Evolutionary conservation across 352 stramenopile species (phyloP).

Genomic region (Globisporangium recalcitrans): DNA sequence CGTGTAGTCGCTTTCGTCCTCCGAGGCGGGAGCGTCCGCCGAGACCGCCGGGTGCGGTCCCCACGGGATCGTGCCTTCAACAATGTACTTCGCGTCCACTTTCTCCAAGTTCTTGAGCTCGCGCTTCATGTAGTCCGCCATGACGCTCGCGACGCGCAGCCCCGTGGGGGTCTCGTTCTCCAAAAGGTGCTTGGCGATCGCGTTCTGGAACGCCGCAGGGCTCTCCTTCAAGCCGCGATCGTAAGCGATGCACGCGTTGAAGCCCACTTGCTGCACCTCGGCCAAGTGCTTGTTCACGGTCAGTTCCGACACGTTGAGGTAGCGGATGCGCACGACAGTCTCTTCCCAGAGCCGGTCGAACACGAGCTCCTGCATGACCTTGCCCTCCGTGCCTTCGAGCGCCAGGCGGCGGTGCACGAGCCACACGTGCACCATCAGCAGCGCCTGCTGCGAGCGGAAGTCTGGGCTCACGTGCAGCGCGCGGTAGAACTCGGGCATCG

Average conservation of each 20-base stretch:
- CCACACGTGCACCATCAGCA: slow-evolving; percentile 95
- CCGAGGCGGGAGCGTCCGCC: slow-evolving; percentile 8
- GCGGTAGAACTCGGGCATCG: slow-evolving; percentile 64
- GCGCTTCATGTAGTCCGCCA: slow-evolving; percentile 72
- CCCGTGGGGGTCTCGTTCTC: slow-evolving; percentile 57
- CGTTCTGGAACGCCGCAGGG: slow-evolving; percentile 43
- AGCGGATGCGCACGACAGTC: slow-evolving; percentile 90
- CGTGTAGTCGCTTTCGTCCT: slow-evolving; percentile 55
- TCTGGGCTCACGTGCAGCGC: slow-evolving; percentile 62
- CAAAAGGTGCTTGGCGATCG: slow-evolving; percentile 69
- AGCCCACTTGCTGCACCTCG: slow-evolving; percentile 94
- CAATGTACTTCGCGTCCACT: slow-evolving; percentile 60
- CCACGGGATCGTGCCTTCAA: slow-evolving; percentile 77
- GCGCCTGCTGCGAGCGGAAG: slow-evolving; percentile 90
- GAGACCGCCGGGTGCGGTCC: slow-evolving; percentile 25
- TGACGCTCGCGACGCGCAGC: slow-evolving; percentile 49
- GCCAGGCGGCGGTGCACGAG: slow-evolving; percentile 93
- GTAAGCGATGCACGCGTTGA: slow-evolving; percentile 92
- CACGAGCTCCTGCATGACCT: slow-evolving; percentile 91
- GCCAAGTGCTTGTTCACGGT: slow-evolving; percentile 96
- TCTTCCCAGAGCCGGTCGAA: slow-evolving; percentile 97
- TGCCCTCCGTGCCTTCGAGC: slow-evolving; percentile 65
- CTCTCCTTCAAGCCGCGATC: slow-evolving; percentile 83
- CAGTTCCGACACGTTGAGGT: slow-evolving; percentile 90
- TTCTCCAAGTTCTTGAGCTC: slow-evolving; percentile 81